A percentile compares a stretch with the other conserved stretches of the same genome.
Evolutionary conservation across 306 rosid species (phyloP).

Genomic region (Medicago lupulina): DNA sequence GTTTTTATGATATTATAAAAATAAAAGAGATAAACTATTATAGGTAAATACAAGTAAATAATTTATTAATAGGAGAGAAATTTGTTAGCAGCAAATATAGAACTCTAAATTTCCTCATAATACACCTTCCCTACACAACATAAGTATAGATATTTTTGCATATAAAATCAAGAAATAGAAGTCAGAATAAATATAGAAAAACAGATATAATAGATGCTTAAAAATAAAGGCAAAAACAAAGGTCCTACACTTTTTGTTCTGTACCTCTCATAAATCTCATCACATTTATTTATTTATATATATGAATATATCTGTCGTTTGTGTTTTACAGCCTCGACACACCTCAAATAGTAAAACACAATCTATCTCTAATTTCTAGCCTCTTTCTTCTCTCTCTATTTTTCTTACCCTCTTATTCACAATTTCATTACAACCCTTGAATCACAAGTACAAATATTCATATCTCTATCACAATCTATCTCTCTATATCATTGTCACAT

Average conservation of each 20-base stretch:
- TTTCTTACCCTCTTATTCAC: not conserved
- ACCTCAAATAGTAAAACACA: conserved; percentile 27
- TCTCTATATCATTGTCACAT: not conserved
- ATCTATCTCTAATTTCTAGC: conserved; percentile 41
- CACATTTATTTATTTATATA: not conserved
- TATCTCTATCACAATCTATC: not conserved
- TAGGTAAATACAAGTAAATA: too few species aligned
- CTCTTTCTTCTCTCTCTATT: conserved; percentile 17
- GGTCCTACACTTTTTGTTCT: conserved; percentile 37
- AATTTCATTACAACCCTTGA: not conserved
- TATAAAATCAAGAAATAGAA: not conserved
- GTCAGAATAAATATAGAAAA: not conserved
- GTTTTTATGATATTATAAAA: too few species aligned
- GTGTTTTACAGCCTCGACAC: conserved; percentile 8
- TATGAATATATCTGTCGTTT: conserved; percentile 20
- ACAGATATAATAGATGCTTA: not conserved
- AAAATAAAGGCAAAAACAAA: conserved; percentile 28
- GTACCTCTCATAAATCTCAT: conserved; percentile 34
- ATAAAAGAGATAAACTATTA: too few species aligned
- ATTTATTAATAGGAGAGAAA: too few species aligned
- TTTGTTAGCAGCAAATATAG: too few species aligned
- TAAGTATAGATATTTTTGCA: not conserved
- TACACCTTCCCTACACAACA: not conserved
- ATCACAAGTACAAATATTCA: not conserved
- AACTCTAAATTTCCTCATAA: too few species aligned